A percentile compares a stretch with the other conserved stretches of the same genome.
phyloP scores from a whole-genome alignment of 495 filamentous ascomycete species.

The Xylona heveae region DNA sequence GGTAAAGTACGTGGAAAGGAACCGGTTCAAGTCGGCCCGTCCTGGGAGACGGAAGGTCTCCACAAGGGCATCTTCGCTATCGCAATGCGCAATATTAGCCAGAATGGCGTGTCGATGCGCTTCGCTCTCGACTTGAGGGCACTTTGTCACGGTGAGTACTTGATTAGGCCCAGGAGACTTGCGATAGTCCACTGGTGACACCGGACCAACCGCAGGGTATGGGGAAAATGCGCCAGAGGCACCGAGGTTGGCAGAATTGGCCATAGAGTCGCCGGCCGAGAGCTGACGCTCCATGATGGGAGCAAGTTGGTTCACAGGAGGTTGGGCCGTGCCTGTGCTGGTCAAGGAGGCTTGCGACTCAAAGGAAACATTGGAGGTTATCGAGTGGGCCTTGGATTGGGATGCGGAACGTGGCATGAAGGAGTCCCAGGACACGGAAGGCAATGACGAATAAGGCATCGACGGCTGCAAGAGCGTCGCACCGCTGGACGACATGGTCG shows the following conservation, averaged over 20 bases:
- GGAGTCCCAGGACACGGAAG: constrained; percentile 79
- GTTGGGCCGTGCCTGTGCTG: constrained; percentile 26
- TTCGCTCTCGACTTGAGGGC: constrained; percentile 34
- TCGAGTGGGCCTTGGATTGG: constrained; percentile 47
- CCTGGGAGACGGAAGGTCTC: constrained; percentile 76
- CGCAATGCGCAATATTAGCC: constrained; percentile 62
- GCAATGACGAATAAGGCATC: constrained; percentile 33
- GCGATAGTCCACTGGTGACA: constrained; percentile 50
- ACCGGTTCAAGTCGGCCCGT: constrained; percentile 60
- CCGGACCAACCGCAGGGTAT: constrained; percentile 49
- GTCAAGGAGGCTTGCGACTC: constrained; percentile 31
- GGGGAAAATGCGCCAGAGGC: constrained; percentile 71
- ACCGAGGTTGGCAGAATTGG: constrained; percentile 21
- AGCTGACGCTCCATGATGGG: constrained; percentile 45
- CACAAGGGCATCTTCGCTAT: constrained; percentile 62
- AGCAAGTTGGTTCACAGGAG: constrained; percentile 32
- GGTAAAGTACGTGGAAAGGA: constrained; percentile 87
- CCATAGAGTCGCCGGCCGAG: constrained; percentile 32
- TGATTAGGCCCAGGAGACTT: constrained; percentile 32
- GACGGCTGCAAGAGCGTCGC: too few relatives aligned
- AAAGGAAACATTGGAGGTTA: constrained; percentile 35
- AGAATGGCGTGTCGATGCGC: constrained; percentile 65
- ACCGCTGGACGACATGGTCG: constrained; percentile 55
- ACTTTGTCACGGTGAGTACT: constrained; percentile 12
- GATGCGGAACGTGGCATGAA: constrained; percentile 42